Evolutionary conservation across 495 filamentous ascomycete genomes (phyloP).

Genomic region (Xylaria intraflava): DNA sequence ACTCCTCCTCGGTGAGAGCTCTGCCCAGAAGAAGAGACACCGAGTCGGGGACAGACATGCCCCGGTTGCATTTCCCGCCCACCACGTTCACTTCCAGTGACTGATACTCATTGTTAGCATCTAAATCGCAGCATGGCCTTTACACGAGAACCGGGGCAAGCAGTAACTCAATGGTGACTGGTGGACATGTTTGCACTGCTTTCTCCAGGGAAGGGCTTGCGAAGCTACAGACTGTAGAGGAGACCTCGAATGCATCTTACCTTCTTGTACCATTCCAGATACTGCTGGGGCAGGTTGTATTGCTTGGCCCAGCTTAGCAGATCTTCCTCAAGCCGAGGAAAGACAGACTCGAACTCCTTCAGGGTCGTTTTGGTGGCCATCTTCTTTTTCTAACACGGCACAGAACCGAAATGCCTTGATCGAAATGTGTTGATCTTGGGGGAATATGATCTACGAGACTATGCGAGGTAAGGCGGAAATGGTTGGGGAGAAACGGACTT

Average conservation of each 20-base stretch:
- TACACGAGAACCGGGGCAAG: neutral
- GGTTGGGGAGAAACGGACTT: conserved; percentile 5
- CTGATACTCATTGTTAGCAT: conserved; percentile 39
- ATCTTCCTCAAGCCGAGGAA: conserved; percentile 71
- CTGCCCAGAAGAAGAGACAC: conserved; percentile 67
- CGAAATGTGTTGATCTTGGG: neutral
- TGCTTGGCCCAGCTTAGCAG: conserved; percentile 65
- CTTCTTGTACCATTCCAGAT: conserved; percentile 80
- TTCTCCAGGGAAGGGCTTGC: neutral
- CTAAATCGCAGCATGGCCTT: neutral
- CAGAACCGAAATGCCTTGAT: neutral
- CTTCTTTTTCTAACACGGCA: too few species aligned
- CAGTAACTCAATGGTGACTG: neutral
- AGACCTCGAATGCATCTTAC: conserved; percentile 40
- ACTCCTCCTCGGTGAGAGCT: conserved; percentile 68
- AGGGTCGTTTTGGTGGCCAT: conserved; percentile 64
- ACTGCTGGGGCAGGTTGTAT: conserved; percentile 76
- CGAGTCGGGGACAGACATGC: conserved; percentile 95
- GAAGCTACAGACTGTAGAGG: neutral
- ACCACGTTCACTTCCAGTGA: conserved; percentile 74
- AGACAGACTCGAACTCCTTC: conserved; percentile 81
- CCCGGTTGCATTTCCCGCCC: conserved; percentile 97
- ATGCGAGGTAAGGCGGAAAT: neutral
- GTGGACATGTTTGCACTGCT: neutral
- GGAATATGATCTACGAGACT: neutral